Conservation (phyloP, 768 basidiomycete species). For the Tulasnella sp. region DNA sequence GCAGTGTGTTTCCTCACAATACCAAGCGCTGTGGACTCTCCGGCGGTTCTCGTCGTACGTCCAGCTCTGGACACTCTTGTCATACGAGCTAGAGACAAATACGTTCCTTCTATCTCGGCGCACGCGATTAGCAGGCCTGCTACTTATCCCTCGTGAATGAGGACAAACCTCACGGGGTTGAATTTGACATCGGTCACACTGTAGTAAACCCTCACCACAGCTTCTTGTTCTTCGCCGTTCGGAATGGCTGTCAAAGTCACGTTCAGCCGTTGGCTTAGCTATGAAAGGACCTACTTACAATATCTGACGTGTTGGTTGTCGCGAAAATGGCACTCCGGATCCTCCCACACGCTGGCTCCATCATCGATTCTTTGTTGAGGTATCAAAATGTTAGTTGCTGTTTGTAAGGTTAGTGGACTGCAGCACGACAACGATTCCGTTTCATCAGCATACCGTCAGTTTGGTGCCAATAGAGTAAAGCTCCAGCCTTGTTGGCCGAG, state of each 20-base stretch:
- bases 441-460: background rate
- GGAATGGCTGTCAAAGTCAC: background rate
- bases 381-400: background rate
- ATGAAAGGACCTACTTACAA: background rate
- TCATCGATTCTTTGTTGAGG: background rate
- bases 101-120: background rate
- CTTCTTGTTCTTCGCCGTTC: background rate
- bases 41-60: background rate
- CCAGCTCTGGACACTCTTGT: background rate
- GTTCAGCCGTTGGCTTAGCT: background rate
- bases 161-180: slow-evolving; percentile 2
- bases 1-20: background rate
- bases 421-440: background rate
- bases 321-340: background rate
- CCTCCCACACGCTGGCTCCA: background rate
- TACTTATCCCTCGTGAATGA: background rate
- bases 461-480: slow-evolving; percentile 1
- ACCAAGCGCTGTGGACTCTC: background rate
- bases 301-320: background rate
- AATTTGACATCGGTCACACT: slow-evolving; percentile 10
- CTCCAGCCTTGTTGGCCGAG: background rate
- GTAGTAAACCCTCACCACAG: background rate
- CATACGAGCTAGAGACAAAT: background rate
- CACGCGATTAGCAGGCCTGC: background rate
- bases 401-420: background rate